phyloP scores from a whole-genome alignment of 176 grass and related monocot genomes.

The Oryza officinalis region DNA sequence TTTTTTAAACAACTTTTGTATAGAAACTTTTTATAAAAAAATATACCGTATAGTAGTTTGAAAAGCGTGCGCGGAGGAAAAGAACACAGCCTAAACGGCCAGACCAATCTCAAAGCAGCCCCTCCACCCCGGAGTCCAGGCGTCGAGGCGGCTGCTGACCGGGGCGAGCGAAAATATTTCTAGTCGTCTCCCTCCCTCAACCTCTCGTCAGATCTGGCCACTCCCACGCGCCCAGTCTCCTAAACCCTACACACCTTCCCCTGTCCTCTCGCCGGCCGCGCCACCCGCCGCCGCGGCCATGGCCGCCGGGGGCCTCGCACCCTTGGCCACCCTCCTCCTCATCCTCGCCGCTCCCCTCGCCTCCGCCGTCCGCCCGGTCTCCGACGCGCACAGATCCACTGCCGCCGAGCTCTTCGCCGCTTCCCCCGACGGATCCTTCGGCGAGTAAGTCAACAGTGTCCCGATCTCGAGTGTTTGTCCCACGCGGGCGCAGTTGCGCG shows the following conservation, averaged over 20 bases:
- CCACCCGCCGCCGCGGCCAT: slow-evolving; percentile 29
- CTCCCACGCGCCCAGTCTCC: slow-evolving; percentile 49
- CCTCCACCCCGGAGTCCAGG: neutral
- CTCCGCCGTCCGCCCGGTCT: slow-evolving; percentile 50
- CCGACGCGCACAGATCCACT: slow-evolving; percentile 59
- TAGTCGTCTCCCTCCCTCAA: slow-evolving; percentile 43
- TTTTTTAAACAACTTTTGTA: too few species aligned
- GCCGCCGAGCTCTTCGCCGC: slow-evolving; percentile 49
- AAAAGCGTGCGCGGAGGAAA: too few species aligned
- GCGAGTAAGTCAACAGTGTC: slow-evolving; percentile 42
- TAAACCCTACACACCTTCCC: slow-evolving; percentile 47
- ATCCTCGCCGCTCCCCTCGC: slow-evolving; percentile 24
- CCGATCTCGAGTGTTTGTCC: slow-evolving; percentile 17
- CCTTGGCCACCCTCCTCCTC: slow-evolving; percentile 6
- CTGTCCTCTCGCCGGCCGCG: slow-evolving; percentile 14
- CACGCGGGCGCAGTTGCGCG: neutral
- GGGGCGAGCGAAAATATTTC: slow-evolving; percentile 36
- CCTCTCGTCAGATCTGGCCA: slow-evolving; percentile 47
- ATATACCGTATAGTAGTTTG: too few species aligned
- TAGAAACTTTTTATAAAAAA: too few species aligned
- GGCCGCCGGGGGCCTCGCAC: slow-evolving; percentile 20
- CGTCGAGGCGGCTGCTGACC: slow-evolving; percentile 24
- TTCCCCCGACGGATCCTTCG: slow-evolving; percentile 48
- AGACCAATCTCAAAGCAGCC: slow-evolving; percentile 46
- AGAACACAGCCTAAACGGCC: too few species aligned